Evolutionary conservation across 768 basidiomycete species (phyloP), one percentile per base, ranked within the genome.

Genomic region (Exidia glandulosa): DNA sequence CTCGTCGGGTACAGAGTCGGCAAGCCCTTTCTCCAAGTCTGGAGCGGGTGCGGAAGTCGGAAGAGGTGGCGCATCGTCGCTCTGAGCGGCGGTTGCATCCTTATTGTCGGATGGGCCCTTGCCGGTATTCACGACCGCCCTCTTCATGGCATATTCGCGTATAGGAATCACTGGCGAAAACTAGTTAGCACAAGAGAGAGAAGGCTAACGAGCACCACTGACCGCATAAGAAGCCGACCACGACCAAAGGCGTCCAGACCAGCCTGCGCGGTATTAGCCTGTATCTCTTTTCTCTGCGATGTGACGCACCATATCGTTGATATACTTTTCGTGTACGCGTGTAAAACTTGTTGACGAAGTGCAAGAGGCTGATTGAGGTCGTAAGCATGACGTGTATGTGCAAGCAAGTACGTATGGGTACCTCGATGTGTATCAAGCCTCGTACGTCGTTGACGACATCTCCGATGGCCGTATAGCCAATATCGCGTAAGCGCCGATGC

Each of bases 321-420:
- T 37, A 89, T 82, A 2, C 86, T 81, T 32, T 75, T 74, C 14
- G 85, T 76, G 70, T 82, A 88, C 0, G 85, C 85, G 59, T 86
- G 75, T 32, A 83, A 77, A 9, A 86, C 72, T 45, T 73, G 74
- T 29, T 72, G 65, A 13, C 82, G 83, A 31, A 54, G 30, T 14
- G 68, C 66, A 14, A 66, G 65, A 6, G 77, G 70, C 63, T 90
- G 77, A 31, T 14, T 7, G 52, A 36, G 14, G 52, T 31, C 7
- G 30, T 19, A 29, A 54, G 27, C 30, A 32, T 7, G 12, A 16
- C 14, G 27, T 14, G 5, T 5, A 0, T 14, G 41, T 45, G 41
- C 7, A 25, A 54, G 32, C 59, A 29, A 19, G 10, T 23, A 47
- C 12, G 41, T 34, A 58, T 19, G 69, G 79, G 52, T 61, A 80